Conservation (phyloP, 225 moss, liverwort and hornwort species). For the Pseudisothecium myosuroides region DNA sequence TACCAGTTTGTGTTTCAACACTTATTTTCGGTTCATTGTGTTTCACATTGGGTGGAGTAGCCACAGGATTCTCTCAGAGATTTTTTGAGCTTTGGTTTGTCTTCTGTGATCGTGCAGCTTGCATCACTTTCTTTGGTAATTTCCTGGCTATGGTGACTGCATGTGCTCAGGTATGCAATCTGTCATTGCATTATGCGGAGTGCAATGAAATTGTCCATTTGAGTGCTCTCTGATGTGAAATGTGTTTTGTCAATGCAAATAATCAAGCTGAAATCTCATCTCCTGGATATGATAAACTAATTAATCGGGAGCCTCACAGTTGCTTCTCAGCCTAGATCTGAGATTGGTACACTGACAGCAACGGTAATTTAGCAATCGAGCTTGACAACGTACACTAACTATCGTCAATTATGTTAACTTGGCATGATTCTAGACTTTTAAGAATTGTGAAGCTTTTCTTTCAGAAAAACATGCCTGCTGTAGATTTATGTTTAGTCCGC, state of each 20-base stretch:
- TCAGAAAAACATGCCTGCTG: background rate
- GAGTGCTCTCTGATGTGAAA: background rate
- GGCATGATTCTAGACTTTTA: background rate
- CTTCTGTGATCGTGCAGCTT: background rate
- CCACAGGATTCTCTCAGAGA: background rate
- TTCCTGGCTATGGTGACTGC: background rate
- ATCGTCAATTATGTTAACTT: background rate
- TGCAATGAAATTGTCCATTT: background rate
- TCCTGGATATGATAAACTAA: background rate
- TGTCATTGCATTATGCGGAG: too few species aligned
- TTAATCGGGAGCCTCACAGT: background rate
- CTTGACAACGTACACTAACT: background rate
- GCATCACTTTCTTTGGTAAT: background rate
- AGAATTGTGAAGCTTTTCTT: background rate
- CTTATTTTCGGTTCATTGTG: slow-evolving; percentile 43
- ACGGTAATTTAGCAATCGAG: background rate
- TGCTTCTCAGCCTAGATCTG: background rate
- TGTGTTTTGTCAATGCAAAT: background rate
- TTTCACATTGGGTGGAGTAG: background rate
- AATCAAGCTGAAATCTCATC: background rate
- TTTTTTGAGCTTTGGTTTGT: background rate
- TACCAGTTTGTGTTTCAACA: slow-evolving; percentile 46
- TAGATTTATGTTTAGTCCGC: background rate
- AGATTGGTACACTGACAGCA: background rate
- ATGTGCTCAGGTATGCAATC: fast-evolving